A percentile compares a stretch with the other conserved stretches of the same genome.
Evolutionary conservation across 192 early-diverging fungal species (phyloP).

Genomic region (Coemansia sp.): DNA sequence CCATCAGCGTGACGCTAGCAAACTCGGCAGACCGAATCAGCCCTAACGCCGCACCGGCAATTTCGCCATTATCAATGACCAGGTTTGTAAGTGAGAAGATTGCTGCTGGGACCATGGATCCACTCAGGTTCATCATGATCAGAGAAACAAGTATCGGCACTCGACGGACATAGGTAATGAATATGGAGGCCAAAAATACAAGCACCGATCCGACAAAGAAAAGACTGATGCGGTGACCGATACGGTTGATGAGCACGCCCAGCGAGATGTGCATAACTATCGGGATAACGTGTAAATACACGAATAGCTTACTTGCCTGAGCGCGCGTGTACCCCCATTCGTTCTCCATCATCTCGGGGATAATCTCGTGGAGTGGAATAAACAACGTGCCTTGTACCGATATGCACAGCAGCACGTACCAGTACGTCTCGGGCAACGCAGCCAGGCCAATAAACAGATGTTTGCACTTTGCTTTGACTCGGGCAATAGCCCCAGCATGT

Average conservation of each 20-base stretch:
- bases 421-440: conserved; percentile 53
- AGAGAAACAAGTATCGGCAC: conserved; percentile 42
- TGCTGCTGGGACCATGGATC: conserved; percentile 42
- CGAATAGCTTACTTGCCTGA: conserved; percentile 50
- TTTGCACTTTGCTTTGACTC: conserved; percentile 27
- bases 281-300: conserved; percentile 58
- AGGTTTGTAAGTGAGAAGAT: conserved; percentile 53
- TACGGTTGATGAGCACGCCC: conserved; percentile 60
- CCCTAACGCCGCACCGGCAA: conserved; percentile 53
- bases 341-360: conserved; percentile 55
- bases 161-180: conserved; percentile 36
- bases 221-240: conserved; percentile 55
- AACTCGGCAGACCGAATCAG: conserved; percentile 55
- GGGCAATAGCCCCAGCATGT: background rate
- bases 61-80: conserved; percentile 49
- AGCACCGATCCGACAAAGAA: conserved; percentile 43
- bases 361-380: conserved; percentile 50
- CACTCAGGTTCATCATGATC: conserved; percentile 45
- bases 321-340: conserved; percentile 50
- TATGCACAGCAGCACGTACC: conserved; percentile 49
- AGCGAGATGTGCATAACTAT: conserved; percentile 56
- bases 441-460: conserved; percentile 41
- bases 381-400: conserved; percentile 51
- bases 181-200: conserved; percentile 39
- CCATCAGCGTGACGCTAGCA: conserved; percentile 54